phyloP scores from a whole-genome alignment of 176 grass and related monocot genomes.

The Ensete glaucum region DNA sequence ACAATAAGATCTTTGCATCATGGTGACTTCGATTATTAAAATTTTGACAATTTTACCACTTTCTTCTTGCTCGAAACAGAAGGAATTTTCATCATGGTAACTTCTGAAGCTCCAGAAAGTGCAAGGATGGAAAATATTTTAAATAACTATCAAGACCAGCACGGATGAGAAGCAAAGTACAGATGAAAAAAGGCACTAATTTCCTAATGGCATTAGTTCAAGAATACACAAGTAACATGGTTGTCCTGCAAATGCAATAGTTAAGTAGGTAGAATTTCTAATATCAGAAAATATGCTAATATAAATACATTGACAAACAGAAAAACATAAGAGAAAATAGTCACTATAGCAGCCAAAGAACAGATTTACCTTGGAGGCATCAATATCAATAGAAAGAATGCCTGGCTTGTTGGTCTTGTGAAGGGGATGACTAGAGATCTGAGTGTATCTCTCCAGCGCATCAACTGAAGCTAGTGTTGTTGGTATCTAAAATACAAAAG shows the following conservation, averaged over 20 bases:
- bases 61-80: too few species aligned
- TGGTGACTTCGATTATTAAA: too few species aligned
- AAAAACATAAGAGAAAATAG: constrained; percentile 1
- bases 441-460: constrained; percentile 77
- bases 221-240: neutral
- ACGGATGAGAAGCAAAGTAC: too few species aligned
- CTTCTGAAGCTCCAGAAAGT: too few species aligned
- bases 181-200: too few species aligned
- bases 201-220: neutral
- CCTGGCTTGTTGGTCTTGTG: constrained; percentile 97
- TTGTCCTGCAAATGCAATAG: neutral
- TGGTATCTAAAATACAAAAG: constrained; percentile 39
- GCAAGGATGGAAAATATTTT: too few species aligned
- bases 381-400: constrained; percentile 87
- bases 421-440: constrained; percentile 88
- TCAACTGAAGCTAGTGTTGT: constrained; percentile 54
- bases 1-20: too few species aligned
- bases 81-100: too few species aligned
- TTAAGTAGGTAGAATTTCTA: neutral
- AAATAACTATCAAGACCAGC: too few species aligned
- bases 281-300: neutral
- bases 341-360: neutral
- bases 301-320: neutral
- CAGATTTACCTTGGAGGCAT: constrained; percentile 80
- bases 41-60: too few species aligned